Evolutionary conservation across 2,329 filamentous ascomycete species (phyloP).

Genomic region (Fusarium buxicola): DNA sequence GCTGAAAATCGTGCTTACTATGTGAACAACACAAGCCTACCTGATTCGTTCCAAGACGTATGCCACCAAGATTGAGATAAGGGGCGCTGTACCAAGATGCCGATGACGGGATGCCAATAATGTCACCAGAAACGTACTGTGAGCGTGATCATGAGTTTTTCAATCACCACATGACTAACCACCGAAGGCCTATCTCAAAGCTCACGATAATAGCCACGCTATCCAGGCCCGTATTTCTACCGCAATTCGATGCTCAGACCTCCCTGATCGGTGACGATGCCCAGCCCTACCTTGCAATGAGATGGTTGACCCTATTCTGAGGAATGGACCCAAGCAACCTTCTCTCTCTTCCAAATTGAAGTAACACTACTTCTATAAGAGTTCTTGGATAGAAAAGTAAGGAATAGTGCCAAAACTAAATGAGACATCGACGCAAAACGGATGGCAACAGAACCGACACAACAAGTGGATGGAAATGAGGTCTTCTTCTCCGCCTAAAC

Average conservation of each 20-base stretch:
- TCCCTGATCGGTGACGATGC: slow-evolving; percentile 13
- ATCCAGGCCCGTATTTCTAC: slow-evolving; percentile 22
- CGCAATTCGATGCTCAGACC: slow-evolving; percentile 5
- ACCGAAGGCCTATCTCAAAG: slow-evolving; percentile 13
- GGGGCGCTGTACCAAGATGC: neutral
- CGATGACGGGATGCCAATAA: neutral
- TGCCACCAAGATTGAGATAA: too few species aligned
- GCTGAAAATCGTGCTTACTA: slow-evolving; percentile 19
- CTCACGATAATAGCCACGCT: slow-evolving; percentile 13
- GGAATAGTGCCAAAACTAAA: neutral
- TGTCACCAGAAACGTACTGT: slow-evolving; percentile 14
- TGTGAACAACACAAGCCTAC: slow-evolving; percentile 20
- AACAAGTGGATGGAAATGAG: slow-evolving; percentile 1
- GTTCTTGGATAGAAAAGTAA: neutral
- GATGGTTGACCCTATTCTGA: neutral
- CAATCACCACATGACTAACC: too few species aligned
- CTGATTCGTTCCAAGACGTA: slow-evolving; percentile 22
- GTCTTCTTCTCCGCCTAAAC: neutral
- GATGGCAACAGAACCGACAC: neutral
- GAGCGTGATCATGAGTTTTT: too few species aligned
- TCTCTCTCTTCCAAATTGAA: slow-evolving; percentile 11
- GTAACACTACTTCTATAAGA: slow-evolving; percentile 4
- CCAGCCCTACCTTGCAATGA: slow-evolving; percentile 17
- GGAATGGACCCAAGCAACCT: slow-evolving; percentile 14
- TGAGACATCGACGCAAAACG: neutral